Base-by-base conservation (phyloP, 73 alveolate genomes). In the Paramecium octaurelia region DNA sequence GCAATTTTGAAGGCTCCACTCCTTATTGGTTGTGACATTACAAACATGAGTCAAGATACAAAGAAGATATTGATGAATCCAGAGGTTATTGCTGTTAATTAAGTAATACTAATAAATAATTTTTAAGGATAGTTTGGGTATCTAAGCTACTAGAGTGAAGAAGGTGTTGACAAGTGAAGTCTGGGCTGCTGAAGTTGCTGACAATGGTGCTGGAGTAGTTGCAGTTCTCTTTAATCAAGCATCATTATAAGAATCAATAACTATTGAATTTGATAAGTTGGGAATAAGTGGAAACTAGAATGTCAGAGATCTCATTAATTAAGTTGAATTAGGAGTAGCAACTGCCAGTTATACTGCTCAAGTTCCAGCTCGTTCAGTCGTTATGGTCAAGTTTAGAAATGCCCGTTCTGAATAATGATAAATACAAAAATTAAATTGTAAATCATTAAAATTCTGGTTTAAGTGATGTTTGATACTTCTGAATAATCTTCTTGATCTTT, bases 1-100 rank as follows among this genome's bases (percentile, higher is more conserved):
- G 96, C 99, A n/a, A 86, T 98, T 34, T 95, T 97, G 60, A 97
- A 97, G 75, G 98, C 99, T 1, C 99, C 99, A 10, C 95, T 98
- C 71, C 60, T 98, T 57, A 86, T 98, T 31, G 99, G 99, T 29
- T 93, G 97, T 75, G 99, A 97, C 92, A 76, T 98, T 20, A 92
- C 95, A 20, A 94, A 92, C 29, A 93, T 97, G 96, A 70, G 96
- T 23, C 80, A 89, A 31, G 98, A 93, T 5, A 95, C 97, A 68
- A 43, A 92, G 48, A 89, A 93, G 8, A 97, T 97, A 12, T 83
- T 97, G 73, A 87, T 95, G 20, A 97, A 97, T 92, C 34, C 68
- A 10, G 99, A 98, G 85, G 97, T 97, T 10, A 98, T 98, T 36
- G 98, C 97, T 5, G 93, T 98, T 8, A 97, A 98, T 91, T 97